These are phyloP conservation scores for Eustoma russellianum DNA, from an alignment of 257 asterid genomes.

Conservation along the genomic window DNA sequence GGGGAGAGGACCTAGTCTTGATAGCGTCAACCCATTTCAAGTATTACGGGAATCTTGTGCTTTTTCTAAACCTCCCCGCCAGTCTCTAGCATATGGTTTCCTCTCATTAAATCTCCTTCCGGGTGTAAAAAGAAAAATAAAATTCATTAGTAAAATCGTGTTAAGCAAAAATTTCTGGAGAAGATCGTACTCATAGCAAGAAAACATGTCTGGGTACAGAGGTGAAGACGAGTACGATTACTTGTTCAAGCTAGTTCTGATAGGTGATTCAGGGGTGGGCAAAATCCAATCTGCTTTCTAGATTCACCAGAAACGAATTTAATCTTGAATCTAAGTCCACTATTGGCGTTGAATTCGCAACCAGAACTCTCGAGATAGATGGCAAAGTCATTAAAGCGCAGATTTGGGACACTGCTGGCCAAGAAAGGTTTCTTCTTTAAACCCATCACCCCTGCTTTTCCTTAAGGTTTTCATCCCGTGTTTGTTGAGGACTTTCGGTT, in stretches of 20 bases:
- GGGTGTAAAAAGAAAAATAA: too few relatives aligned
- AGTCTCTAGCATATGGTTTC: too few relatives aligned
- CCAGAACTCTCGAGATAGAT: slow-evolving; percentile 11
- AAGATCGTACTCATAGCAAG: background rate
- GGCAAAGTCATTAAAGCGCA: slow-evolving; percentile 15
- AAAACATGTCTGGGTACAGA: slow-evolving; percentile 10
- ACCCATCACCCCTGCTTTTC: background rate
- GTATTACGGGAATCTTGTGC: too few relatives aligned
- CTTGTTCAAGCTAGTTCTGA: slow-evolving; percentile 14
- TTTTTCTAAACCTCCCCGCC: too few relatives aligned
- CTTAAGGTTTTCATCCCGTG: background rate
- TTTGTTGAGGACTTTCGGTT: background rate
- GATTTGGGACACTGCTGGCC: slow-evolving; percentile 22
- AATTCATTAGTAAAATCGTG: too few relatives aligned
- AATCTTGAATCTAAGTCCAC: slow-evolving; percentile 16
- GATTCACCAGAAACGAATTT: slow-evolving; percentile 15
- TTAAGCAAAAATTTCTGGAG: too few relatives aligned
- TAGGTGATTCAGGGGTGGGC: slow-evolving; percentile 20
- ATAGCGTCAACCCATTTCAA: too few relatives aligned
- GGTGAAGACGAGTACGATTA: slow-evolving; percentile 15
- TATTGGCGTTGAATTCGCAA: slow-evolving; percentile 19
- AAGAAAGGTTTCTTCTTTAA: slow-evolving; percentile 6
- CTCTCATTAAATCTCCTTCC: too few relatives aligned
- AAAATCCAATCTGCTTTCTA: slow-evolving; percentile 16
- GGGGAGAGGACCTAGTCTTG: too few relatives aligned